These are phyloP conservation scores for Zymoseptoria ardabiliae DNA, from an alignment of 2,329 filamentous ascomycete genomes.

Conservation along the genomic window DNA sequence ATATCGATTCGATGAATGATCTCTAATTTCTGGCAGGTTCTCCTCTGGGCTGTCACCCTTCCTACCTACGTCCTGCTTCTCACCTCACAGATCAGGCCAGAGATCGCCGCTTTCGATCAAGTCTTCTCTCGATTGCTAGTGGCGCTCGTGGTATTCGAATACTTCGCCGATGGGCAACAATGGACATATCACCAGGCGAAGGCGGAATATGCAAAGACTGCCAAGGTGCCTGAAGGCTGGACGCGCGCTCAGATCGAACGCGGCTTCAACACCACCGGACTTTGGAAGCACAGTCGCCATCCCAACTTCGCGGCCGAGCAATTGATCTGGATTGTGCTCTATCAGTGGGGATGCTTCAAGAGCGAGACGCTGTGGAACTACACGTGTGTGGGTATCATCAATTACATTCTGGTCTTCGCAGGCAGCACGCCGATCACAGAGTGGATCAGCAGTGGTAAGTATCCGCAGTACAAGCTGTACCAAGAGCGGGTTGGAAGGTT, in stretches of 20 bases:
- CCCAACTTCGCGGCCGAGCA: constrained; percentile 95
- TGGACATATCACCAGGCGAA: constrained; percentile 87
- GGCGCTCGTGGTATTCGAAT: constrained; percentile 58
- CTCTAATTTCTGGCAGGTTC: constrained; percentile 42
- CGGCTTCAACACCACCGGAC: constrained; percentile 75
- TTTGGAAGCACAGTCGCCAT: constrained; percentile 85
- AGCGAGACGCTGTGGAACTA: constrained; percentile 69
- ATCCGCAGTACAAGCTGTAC: constrained; percentile 80
- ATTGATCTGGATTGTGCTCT: constrained; percentile 77
- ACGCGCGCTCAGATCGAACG: constrained; percentile 72
- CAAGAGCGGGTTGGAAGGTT: constrained; percentile 78
- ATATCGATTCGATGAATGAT: neutral
- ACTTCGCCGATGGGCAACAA: constrained; percentile 84
- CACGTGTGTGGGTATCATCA: constrained; percentile 62
- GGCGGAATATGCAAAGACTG: constrained; percentile 62
- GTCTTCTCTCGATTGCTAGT: constrained; percentile 50
- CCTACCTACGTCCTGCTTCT: constrained; percentile 81
- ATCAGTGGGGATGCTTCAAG: constrained; percentile 77
- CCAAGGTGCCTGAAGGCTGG: constrained; percentile 55
- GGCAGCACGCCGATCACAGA: constrained; percentile 86
- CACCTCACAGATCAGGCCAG: constrained; percentile 52
- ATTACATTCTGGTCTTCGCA: constrained; percentile 76
- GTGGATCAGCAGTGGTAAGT: constrained; percentile 69
- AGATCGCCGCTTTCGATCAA: constrained; percentile 47
- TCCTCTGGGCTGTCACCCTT: constrained; percentile 70